Percentiles rank a stretch among this genome's conserved stretches.
Evolutionary conservation across 179 eudicot species (phyloP).

Genomic region (Drosera spatulata): DNA sequence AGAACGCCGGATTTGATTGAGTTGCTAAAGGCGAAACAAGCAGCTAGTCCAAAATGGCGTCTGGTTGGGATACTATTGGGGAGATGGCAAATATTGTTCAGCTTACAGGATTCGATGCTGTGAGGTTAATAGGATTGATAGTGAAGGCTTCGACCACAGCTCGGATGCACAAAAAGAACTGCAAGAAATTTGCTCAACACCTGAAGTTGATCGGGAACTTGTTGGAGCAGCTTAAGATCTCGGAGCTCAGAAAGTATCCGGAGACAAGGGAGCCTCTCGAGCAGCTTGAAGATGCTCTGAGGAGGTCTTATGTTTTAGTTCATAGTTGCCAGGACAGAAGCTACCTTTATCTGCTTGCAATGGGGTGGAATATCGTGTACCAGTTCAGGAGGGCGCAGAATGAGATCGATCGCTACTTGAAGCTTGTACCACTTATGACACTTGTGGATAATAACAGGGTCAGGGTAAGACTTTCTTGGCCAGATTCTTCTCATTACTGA

Average conservation of each 20-base stretch:
- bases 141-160: conserved; percentile 74
- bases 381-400: conserved; percentile 83
- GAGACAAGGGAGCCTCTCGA: conserved; percentile 90
- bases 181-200: conserved; percentile 81
- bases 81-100: conserved; percentile 39
- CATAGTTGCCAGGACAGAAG: conserved; percentile 86
- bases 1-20: not conserved
- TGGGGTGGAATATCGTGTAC: conserved; percentile 96
- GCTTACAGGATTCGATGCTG: conserved; percentile 66
- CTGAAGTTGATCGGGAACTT: conserved; percentile 80
- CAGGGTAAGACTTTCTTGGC: conserved; percentile 31
- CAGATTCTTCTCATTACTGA: not conserved
- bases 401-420: conserved; percentile 81
- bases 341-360: conserved; percentile 75
- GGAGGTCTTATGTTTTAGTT: conserved; percentile 76
- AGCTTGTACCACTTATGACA: conserved; percentile 75
- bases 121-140: conserved; percentile 51
- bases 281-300: conserved; percentile 78
- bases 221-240: conserved; percentile 67
- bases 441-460: conserved; percentile 80
- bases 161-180: conserved; percentile 79
- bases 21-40: not conserved
- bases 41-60: not conserved
- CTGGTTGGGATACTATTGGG: conserved; percentile 14
- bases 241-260: conserved; percentile 71